Percentiles rank a stretch among this genome's conserved stretches.
Conservation (phyloP, 1,284 basidiomycete species). For the Spongispora temasekensis region DNA sequence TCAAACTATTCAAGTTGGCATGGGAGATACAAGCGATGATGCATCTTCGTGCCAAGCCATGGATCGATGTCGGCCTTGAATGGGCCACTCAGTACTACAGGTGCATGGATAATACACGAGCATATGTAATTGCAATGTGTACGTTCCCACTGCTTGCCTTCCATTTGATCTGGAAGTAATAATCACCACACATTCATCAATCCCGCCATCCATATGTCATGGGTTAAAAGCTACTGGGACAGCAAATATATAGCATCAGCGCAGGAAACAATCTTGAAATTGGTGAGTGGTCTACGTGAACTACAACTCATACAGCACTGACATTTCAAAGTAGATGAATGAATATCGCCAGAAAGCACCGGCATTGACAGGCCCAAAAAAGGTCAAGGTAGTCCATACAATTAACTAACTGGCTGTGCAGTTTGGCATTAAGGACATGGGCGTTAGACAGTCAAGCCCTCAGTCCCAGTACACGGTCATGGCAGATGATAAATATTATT, state of each 20-base stretch:
- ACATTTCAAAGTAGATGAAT: background rate
- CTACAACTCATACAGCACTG: background rate
- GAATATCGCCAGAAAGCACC: background rate
- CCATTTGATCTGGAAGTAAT: no score
- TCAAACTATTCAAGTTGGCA: background rate
- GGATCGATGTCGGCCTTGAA: background rate
- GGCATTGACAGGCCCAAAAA: no score
- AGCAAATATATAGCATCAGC: background rate
- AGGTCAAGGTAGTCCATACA: no score
- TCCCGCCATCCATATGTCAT: background rate
- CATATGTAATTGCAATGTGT: background rate
- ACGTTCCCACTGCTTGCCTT: background rate
- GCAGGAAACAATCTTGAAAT: background rate
- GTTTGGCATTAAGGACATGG: no score
- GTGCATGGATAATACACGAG: background rate
- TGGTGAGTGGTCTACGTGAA: background rate
- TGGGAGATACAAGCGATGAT: background rate
- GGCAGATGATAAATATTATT: no score
- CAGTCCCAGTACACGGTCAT: no score
- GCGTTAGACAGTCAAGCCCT: no score
- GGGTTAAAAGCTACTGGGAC: background rate
- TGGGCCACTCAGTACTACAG: background rate
- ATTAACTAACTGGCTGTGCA: no score
- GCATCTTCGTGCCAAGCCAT: background rate
- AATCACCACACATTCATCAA: background rate